These are phyloP conservation scores for Rhodotorula graminis DNA, from an alignment of 768 basidiomycete genomes.

Conservation along the genomic window DNA sequence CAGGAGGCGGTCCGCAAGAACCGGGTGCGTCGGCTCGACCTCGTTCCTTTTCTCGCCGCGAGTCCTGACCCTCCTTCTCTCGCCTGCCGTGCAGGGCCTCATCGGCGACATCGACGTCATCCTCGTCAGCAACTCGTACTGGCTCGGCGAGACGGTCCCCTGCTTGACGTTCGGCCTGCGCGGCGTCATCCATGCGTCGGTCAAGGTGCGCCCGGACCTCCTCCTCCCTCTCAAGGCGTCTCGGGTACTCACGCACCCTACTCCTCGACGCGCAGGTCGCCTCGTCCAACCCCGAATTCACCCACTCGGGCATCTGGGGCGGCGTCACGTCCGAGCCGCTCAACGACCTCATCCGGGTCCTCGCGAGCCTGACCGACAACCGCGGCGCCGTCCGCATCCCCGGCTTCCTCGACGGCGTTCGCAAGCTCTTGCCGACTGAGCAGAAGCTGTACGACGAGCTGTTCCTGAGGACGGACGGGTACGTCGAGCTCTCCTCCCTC, in stretches of 20 bases:
- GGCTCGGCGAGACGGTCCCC: slow-evolving; percentile 86
- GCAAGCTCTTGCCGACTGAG: slow-evolving; percentile 64
- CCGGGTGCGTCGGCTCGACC: not conserved
- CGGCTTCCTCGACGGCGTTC: slow-evolving; percentile 57
- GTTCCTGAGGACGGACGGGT: slow-evolving; percentile 48
- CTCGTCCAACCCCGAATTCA: slow-evolving; percentile 75
- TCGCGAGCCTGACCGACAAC: slow-evolving; percentile 63
- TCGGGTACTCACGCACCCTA: not conserved
- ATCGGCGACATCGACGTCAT: slow-evolving; percentile 88
- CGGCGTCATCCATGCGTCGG: slow-evolving; percentile 81
- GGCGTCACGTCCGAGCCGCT: slow-evolving; percentile 84
- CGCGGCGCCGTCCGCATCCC: slow-evolving; percentile 51
- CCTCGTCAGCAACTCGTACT: slow-evolving; percentile 85
- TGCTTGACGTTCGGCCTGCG: slow-evolving; percentile 93
- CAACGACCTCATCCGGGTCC: slow-evolving; percentile 81
- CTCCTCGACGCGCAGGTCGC: slow-evolving; percentile 53
- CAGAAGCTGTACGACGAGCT: slow-evolving; percentile 63
- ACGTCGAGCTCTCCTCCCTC: too few species aligned
- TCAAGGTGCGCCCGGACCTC: slow-evolving; percentile 53
- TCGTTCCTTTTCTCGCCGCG: too few species aligned
- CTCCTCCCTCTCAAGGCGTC: too few species aligned
- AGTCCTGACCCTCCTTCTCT: not conserved
- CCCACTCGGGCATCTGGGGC: slow-evolving; percentile 77
- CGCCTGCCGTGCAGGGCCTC: slow-evolving; percentile 54
- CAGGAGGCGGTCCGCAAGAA: slow-evolving; percentile 58